Conservation (phyloP, 257 asterid species). For the Petrea volubilis region DNA sequence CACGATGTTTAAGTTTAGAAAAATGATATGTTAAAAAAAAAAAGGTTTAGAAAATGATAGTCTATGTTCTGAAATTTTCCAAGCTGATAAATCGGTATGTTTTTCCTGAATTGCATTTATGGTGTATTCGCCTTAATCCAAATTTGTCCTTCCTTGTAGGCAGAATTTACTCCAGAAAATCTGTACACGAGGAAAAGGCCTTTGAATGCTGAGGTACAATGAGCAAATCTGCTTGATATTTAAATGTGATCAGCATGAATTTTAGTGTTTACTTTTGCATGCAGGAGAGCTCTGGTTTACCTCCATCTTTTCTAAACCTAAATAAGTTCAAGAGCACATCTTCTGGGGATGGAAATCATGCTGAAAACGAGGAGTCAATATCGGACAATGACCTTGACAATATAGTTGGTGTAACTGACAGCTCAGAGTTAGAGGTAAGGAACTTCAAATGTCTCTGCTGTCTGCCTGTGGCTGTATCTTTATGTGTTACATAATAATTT, state of each 20-base stretch:
- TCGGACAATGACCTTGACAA: constrained; percentile 89
- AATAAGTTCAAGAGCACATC: constrained; percentile 46
- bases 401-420: constrained; percentile 83
- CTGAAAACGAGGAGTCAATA: constrained; percentile 70
- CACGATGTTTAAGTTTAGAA: background rate
- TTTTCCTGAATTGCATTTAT: background rate
- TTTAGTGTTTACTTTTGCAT: constrained; percentile 26
- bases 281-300: constrained; percentile 59
- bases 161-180: constrained; percentile 86
- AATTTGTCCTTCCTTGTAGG: constrained; percentile 47
- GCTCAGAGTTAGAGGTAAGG: constrained; percentile 71
- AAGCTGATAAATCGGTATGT: background rate
- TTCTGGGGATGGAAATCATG: constrained; percentile 48
- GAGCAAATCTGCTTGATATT: constrained; percentile 11
- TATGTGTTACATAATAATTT: constrained; percentile 19
- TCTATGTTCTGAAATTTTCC: constrained; percentile 15
- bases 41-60: too few species aligned
- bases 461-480: constrained; percentile 7
- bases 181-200: constrained; percentile 84
- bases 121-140: constrained; percentile 17
- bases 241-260: constrained; percentile 21
- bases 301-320: constrained; percentile 47
- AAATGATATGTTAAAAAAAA: too few species aligned
- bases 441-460: constrained; percentile 1
- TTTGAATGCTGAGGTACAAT: constrained; percentile 59